Base-by-base conservation (phyloP, 2,329 filamentous ascomycete species). In the Paramyrothecium roridum region DNA sequence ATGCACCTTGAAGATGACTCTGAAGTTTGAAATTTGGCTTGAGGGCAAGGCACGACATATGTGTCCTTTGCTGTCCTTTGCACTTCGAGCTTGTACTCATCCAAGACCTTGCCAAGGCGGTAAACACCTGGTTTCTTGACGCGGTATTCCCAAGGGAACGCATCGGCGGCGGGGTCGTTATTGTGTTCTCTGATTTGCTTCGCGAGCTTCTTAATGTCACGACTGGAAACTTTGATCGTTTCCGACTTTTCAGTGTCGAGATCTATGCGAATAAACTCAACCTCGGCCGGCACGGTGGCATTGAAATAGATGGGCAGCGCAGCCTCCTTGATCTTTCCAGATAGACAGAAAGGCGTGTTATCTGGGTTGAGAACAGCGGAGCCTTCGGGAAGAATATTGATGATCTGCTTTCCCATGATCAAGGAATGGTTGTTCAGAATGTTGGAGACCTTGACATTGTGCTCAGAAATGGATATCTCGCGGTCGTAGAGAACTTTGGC, bases 331-430 rank as follows among this genome's bases (percentile, higher is more conserved):
- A 82, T 77, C 47, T 81, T 80, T 59, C 79, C 77, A 55, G 88
- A 87, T 50, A 99, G 75, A 72, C 95, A 99, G 71, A 95, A 95
- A 1, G 92, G 83, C n/a, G 81, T 76, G 56, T 84, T 82, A 49
- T 92, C 83, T 1, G 92, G 91, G 66, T 99, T 99, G 59, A 99
- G 79, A 50, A 92, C 81, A 16, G 93, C 95, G 50, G 93, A 95
- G 78, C 96, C 96, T 78, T 99, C 95, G 2, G 95, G 95, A 54
- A 99, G 79, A 67, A 99, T 96, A 69, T 99, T 95, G 73, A 99
- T 93, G 64, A 97, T 96, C 75, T 98, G 93, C 71, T 92, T 95
- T 67, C 95, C 95, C 75, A 96, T 83, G 60, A 99, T 98, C 66
- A 98, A 82, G 21, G 93, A 96, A 33, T 91, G 84, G 70, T 98